Conservation (phyloP, 495 filamentous ascomycete genomes). For the Xylaria sp. region DNA sequence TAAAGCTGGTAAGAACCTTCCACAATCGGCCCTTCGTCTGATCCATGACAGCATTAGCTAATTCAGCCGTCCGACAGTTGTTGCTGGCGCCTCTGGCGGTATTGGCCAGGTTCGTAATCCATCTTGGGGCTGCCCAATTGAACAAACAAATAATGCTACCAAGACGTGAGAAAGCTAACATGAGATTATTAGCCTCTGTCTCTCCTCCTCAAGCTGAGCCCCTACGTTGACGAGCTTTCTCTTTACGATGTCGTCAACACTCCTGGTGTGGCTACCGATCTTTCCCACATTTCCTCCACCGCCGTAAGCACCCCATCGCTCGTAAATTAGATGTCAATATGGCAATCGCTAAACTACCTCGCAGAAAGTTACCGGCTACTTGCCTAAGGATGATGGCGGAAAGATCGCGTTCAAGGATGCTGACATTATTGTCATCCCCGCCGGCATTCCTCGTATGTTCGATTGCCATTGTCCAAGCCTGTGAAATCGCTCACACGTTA, state of each 20-base stretch:
- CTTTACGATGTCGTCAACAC: slow-evolving; percentile 99
- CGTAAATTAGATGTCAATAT: not conserved
- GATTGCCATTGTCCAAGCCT: not conserved
- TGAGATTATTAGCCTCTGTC: slow-evolving; percentile 78
- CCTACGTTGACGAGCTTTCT: slow-evolving; percentile 86
- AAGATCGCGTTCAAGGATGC: slow-evolving; percentile 87
- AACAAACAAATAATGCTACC: slow-evolving; percentile 22
- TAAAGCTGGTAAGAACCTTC: slow-evolving; percentile 73
- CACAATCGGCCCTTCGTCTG: not conserved
- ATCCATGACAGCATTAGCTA: slow-evolving; percentile 31
- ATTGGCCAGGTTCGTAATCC: slow-evolving; percentile 84
- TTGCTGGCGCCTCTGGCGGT: slow-evolving; percentile 95
- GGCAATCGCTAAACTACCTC: slow-evolving; percentile 40
- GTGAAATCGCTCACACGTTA: slow-evolving; percentile 26
- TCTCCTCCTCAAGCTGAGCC: slow-evolving; percentile 87
- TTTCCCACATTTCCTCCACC: slow-evolving; percentile 94
- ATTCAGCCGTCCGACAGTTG: slow-evolving; percentile 63
- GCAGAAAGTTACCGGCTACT: slow-evolving; percentile 89
- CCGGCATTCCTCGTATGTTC: slow-evolving; percentile 91
- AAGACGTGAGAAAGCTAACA: slow-evolving; percentile 37
- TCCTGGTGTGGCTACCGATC: slow-evolving; percentile 91
- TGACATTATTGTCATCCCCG: slow-evolving; percentile 95
- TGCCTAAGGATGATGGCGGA: slow-evolving; percentile 88
- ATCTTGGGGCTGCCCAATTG: not conserved
- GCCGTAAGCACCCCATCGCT: slow-evolving; percentile 69